Percentiles rank a stretch among this genome's conserved stretches.
Conservation (phyloP, 2,329 filamentous ascomycete genomes). For the Juglanconis juglandina region DNA sequence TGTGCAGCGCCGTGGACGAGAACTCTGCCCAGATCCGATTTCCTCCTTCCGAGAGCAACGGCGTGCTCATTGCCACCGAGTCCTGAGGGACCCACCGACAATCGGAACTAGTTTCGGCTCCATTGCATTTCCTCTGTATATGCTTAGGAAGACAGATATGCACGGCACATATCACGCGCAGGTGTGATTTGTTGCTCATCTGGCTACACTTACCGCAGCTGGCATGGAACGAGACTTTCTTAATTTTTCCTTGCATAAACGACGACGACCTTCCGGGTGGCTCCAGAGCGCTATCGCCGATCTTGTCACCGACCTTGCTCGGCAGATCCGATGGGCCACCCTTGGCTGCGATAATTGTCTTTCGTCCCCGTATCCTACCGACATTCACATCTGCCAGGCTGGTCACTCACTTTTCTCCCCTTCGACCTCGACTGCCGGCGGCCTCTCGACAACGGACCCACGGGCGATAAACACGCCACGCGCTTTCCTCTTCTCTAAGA, state of each 20-base stretch:
- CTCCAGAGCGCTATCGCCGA: conserved; percentile 1
- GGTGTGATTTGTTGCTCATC: conserved; percentile 17
- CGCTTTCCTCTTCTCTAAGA: conserved; percentile 7
- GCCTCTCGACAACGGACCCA: not conserved
- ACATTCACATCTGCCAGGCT: not conserved
- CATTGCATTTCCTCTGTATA: conserved; percentile 19
- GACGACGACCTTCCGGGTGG: conserved; percentile 4
- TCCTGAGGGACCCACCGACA: conserved; percentile 8
- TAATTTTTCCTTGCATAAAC: conserved; percentile 15
- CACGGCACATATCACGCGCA: conserved; percentile 11
- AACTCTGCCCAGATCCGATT: conserved; percentile 10
- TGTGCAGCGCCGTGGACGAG: conserved; percentile 17
- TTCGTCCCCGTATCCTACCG: not conserved
- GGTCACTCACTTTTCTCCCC: not conserved
- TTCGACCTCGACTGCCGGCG: not conserved
- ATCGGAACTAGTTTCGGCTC: conserved; percentile 9
- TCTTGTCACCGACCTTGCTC: not conserved
- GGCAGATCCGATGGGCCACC: not conserved
- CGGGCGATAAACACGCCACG: not conserved
- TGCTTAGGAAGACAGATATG: conserved; percentile 18
- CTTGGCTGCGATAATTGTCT: conserved; percentile 3
- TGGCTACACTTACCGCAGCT: conserved; percentile 13
- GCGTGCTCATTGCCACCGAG: conserved; percentile 18
- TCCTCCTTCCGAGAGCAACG: conserved; percentile 6
- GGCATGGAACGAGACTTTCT: conserved; percentile 15